These are phyloP conservation scores for Wickerhamomyces hampshirensis DNA, from an alignment of 805 yeast species.

Conservation along the genomic window DNA sequence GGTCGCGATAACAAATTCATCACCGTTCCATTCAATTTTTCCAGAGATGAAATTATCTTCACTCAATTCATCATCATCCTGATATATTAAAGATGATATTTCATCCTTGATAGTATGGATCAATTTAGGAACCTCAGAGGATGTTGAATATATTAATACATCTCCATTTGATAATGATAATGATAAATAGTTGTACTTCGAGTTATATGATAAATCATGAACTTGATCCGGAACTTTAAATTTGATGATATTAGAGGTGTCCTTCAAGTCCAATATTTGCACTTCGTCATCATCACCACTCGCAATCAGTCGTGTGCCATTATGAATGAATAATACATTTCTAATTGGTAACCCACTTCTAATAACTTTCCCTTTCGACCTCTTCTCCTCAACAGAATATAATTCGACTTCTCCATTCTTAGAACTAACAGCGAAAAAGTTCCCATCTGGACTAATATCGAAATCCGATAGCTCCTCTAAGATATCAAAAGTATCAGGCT, in stretches of 20 bases:
- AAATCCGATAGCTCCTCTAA: conserved; percentile 20
- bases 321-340: conserved; percentile 54
- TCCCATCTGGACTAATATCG: conserved; percentile 11
- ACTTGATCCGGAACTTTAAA: conserved; percentile 49
- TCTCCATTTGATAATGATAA: conserved; percentile 58
- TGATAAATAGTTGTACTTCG: conserved; percentile 51
- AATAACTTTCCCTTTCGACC: conserved; percentile 11
- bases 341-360: conserved; percentile 34
- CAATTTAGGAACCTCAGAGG: conserved; percentile 50
- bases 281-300: conserved; percentile 68
- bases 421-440: conserved; percentile 18
- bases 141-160: conserved; percentile 44
- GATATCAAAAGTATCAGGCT: conserved; percentile 23
- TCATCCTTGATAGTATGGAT: conserved; percentile 39
- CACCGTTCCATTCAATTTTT: conserved; percentile 68
- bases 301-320: conserved; percentile 50
- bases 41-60: conserved; percentile 43
- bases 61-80: conserved; percentile 32
- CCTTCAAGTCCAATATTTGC: conserved; percentile 39
- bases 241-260: conserved; percentile 23
- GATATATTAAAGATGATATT: conserved; percentile 35
- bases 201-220: conserved; percentile 49
- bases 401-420: conserved; percentile 21
- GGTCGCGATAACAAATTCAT: conserved; percentile 63
- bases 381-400: conserved; percentile 16